A percentile compares a stretch with the other conserved stretches of the same genome.
These are phyloP conservation scores for Tolypocladium paradoxum DNA, from an alignment of 2,329 filamentous ascomycete genomes.

Conservation along the genomic window DNA sequence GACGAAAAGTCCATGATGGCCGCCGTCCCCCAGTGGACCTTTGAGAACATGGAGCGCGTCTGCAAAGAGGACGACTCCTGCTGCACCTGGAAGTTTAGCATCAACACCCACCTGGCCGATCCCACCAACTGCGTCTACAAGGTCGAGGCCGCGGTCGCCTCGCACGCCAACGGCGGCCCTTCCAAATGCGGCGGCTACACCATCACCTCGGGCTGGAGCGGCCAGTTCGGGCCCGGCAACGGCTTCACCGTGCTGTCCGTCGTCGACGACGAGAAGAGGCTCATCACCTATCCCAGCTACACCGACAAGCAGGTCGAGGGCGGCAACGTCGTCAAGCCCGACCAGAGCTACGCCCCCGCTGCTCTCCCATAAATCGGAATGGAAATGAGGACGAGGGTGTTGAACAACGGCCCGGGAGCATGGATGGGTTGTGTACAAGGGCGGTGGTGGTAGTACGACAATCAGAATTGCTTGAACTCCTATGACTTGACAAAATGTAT, in stretches of 20 bases:
- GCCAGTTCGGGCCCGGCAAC: constrained; percentile 38
- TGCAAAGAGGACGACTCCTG: constrained; percentile 26
- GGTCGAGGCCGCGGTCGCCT: constrained; percentile 20
- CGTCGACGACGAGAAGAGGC: constrained; percentile 27
- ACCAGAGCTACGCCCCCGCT: constrained; percentile 32
- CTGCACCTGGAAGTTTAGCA: constrained; percentile 33
- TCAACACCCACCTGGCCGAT: constrained; percentile 24
- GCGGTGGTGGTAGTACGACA: not conserved
- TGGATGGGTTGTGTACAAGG: not conserved
- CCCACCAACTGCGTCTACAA: constrained; percentile 11
- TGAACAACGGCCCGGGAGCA: not conserved
- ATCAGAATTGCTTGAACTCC: not conserved
- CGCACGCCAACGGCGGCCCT: constrained; percentile 27
- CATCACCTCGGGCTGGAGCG: constrained; percentile 44
- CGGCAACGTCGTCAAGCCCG: constrained; percentile 34
- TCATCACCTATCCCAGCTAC: constrained; percentile 43
- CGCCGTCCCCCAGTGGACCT: constrained; percentile 27
- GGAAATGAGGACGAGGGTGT: not conserved
- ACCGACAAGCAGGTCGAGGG: constrained; percentile 36
- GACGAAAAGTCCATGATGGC: constrained; percentile 28
- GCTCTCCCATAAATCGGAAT: not conserved
- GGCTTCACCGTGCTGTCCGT: constrained; percentile 46
- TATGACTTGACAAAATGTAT: not conserved
- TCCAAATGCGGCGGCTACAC: constrained; percentile 37
- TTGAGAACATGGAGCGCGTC: constrained; percentile 26